Percentiles rank a stretch among this genome's conserved stretches.
phyloP scores from a whole-genome alignment of 2,329 filamentous ascomycete genomes.

The Acrocalymma vagum region DNA sequence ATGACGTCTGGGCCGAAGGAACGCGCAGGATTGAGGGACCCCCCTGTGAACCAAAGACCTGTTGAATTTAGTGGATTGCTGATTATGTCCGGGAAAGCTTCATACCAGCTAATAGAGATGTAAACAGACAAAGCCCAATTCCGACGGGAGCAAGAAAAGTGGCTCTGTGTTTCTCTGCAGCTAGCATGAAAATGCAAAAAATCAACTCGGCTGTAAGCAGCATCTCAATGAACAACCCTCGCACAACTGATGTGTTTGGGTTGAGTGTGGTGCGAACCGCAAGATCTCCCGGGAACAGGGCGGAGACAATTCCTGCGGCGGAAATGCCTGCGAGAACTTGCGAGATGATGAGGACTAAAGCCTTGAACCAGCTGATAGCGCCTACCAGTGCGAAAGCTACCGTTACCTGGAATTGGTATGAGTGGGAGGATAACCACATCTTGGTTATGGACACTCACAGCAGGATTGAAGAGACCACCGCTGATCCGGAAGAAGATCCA shows the following conservation, averaged over 20 bases:
- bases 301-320: slow-evolving; percentile 54
- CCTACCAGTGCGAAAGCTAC: slow-evolving; percentile 58
- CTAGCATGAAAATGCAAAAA: slow-evolving; percentile 59
- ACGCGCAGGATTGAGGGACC: slow-evolving; percentile 58
- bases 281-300: slow-evolving; percentile 55
- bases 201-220: slow-evolving; percentile 59
- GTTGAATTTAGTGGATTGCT: slow-evolving; percentile 13
- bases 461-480: slow-evolving; percentile 51
- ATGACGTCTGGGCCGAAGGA: slow-evolving; percentile 59
- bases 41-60: slow-evolving; percentile 58
- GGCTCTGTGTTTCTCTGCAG: slow-evolving; percentile 51
- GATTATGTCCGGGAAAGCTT: background rate
- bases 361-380: slow-evolving; percentile 56
- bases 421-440: slow-evolving; percentile 39
- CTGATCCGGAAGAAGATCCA: slow-evolving; percentile 52
- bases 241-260: slow-evolving; percentile 50
- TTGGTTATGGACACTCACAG: slow-evolving; percentile 42
- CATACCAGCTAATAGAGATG: slow-evolving; percentile 54
- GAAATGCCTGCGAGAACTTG: slow-evolving; percentile 57
- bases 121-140: slow-evolving; percentile 56
- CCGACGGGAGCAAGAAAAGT: slow-evolving; percentile 52
- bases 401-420: slow-evolving; percentile 49
- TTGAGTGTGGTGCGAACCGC: slow-evolving; percentile 56
- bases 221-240: slow-evolving; percentile 60
- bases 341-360: slow-evolving; percentile 51